Evolutionary conservation across 2,329 filamentous ascomycete species (phyloP), one percentile per base, ranked within the genome.

Genomic region (Dactylellina haptotyla): DNA sequence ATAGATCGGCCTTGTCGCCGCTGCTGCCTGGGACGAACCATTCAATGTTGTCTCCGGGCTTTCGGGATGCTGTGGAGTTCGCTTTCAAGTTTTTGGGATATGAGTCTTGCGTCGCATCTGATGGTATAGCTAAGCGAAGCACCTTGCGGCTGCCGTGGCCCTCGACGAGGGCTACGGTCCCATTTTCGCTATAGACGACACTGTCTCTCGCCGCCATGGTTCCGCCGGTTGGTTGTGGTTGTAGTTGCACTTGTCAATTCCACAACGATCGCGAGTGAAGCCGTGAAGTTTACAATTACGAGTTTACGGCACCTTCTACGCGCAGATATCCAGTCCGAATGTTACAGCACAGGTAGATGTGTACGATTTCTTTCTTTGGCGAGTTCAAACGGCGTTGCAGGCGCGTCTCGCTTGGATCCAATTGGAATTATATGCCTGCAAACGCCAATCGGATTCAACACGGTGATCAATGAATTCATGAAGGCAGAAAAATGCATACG

Each of bases 81-180:
- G 65, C 67, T 18, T 48, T 37, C 6, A 72, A 3, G 16, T 65
- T 65, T 4, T 23, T 59, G 0, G 67, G 67, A 23, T 65, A 72
- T 8, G 37, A 26, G 20, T 72, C 67, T 5, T 25, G 10, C 2
- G 46, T 41, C 1, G 59, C 62, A 14, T 45, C 59, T 1, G 62
- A 45, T 3, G 67, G 45, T 1, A 72, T 43, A 3, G 57, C 9
- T 0, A 72, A 20, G 0, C 45, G 16, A 1, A 72, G 37, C 5
- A 72, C 67, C n/a, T 45, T 53, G 1, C 54, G 32, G 1, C 20
- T 26, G 10, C 46, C 16, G 25, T 45, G 23, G n/a, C 51, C 45
- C 4, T 16, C 25, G 28, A 64, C 12, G 9, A 51, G 34, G 3
- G 59, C 67, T 4, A 72, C 10, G 1, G 43, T 39, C 3, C 37